Evolutionary conservation across 208 protist genomes (phyloP), one percentile per base, ranked within the genome.

Genomic region (Angomonas desouzai): DNA sequence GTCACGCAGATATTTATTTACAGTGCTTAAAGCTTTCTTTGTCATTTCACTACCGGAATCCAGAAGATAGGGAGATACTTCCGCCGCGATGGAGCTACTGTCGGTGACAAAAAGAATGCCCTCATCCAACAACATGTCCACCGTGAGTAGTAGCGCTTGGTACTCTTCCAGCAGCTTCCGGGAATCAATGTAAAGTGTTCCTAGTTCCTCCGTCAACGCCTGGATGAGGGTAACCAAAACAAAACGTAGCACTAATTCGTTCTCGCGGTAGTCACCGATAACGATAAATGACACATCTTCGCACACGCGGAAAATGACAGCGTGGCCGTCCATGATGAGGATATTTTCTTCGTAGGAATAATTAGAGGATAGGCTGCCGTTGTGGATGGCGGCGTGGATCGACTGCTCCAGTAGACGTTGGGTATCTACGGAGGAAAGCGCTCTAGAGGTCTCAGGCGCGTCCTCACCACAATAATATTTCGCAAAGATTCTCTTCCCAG

Each of bases 121-220:
- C 28, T 93, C 87, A 55, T 97, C 92, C n/a, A 97, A 66, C 70
- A 96, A 77, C 66, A 94, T 89, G 49, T 97, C 92, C 20, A 94
- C 87, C 2, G 84, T 86, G 20, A 97, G 79, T 34, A 96, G 57
- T n/a, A 97, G 58, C 11, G 77, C 81, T 33, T 91, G 85, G 70
- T 92, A 97, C 57, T 92, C 89, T 55, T 93, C 84, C 13, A 95
- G 72, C 33, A 97, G 68, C 48, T 71, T 58, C 20, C 75, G 64
- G 7, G 69, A 56, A 36, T 75, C 83, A 53, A 94, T 49, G 36
- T 74, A 70, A 0, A 73, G 62, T 33, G 77, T 62, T 36, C 91
- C 84, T 33, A 87, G 66, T 48, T 77, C 69, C 48, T 82, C 73
- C 55, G 69, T 72, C 64, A 94, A 62, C 1, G 87, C 68, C 13